Evolutionary conservation across 805 yeast species (phyloP).

Genomic region (Gaillardinia entomophila): DNA sequence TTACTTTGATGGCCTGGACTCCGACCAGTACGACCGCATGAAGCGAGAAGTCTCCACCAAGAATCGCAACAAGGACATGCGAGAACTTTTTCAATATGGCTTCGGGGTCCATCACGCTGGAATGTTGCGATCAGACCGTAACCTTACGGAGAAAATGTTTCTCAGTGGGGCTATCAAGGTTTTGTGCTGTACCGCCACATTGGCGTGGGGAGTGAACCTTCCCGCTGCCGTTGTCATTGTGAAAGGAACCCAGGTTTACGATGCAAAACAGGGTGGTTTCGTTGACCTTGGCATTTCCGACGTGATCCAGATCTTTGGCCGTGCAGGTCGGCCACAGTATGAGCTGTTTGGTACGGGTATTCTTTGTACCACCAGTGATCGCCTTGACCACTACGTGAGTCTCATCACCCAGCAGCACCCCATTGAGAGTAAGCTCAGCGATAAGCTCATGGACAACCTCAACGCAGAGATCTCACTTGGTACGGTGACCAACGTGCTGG

Average conservation of each 20-base stretch:
- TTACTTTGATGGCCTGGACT: slow-evolving; percentile 52
- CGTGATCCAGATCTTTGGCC: slow-evolving; percentile 95
- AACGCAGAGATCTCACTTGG: slow-evolving; percentile 97
- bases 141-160: slow-evolving; percentile 83
- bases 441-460: slow-evolving; percentile 80
- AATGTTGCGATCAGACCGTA: slow-evolving; percentile 85
- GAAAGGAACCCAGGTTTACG: slow-evolving; percentile 95
- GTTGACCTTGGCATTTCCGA: slow-evolving; percentile 93
- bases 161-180: slow-evolving; percentile 81
- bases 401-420: slow-evolving; percentile 92
- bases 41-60: slow-evolving; percentile 60
- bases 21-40: slow-evolving; percentile 38
- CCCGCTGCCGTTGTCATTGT: slow-evolving; percentile 98
- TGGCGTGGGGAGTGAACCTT: slow-evolving; percentile 99
- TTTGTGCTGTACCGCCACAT: slow-evolving; percentile 90
- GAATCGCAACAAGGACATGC: slow-evolving; percentile 70
- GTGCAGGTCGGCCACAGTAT: slow-evolving; percentile 99
- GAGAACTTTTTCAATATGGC: slow-evolving; percentile 74
- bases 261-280: slow-evolving; percentile 91
- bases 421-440: slow-evolving; percentile 78
- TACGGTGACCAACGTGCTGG: slow-evolving; percentile 89
- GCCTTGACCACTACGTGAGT: slow-evolving; percentile 82
- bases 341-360: slow-evolving; percentile 91
- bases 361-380: slow-evolving; percentile 75
- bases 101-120: slow-evolving; percentile 98